Evolutionary conservation across 2,329 filamentous ascomycete genomes (phyloP), one percentile per base, ranked within the genome.

Genomic region (Lasiodiplodia hormozganensis): DNA sequence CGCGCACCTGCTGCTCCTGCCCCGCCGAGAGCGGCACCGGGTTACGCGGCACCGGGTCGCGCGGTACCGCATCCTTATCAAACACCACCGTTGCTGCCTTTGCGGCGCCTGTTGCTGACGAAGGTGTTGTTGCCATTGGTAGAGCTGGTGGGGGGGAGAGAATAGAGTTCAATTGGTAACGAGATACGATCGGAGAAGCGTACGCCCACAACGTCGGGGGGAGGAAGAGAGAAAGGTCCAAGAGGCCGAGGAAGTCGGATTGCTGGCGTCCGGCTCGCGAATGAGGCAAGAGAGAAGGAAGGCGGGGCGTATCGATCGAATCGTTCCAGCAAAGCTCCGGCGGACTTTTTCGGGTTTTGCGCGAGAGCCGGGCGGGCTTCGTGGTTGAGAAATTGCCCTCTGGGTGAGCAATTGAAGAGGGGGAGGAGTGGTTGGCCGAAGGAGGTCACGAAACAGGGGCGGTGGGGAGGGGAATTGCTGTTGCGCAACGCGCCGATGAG

Each of bases 11-110:
- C 4, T 88, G 85, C 84, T 96, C 93, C 80, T 96, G 93, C 25
- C 89, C 86, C 12, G 93, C 88, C 31, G 92, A 94, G 68, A 97
- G 85, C 34, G 94, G 94, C 53, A 97, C 83, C 18, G 94, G 94
- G 76, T 95, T 96, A 73, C 88, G 87, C 78, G 62, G 64, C 28
- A 69, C 67, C 16, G 67, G 67, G 49, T 68, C 66, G 34, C 66
- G 56, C 47, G 66, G 66, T n/a, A 68, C 57, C 12, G 54, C 16
- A 49, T 52, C 31, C 23, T 31, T 40, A 31, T 62, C 66, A 11
- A 62, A 34, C 47, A 57, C 31, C 12, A 18, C 40, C 31, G 65
- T 25, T 18, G 54, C 16, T 36, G 54, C n/a, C 12, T 31, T 16
- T 7, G 53, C 53, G 31, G 65, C 47, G 21, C 21, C 11, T 31